A percentile compares a stretch with the other conserved stretches of the same genome.
Evolutionary conservation across 2,329 filamentous ascomycete genomes (phyloP).

Genomic region (Aspergillaceae sp.): DNA sequence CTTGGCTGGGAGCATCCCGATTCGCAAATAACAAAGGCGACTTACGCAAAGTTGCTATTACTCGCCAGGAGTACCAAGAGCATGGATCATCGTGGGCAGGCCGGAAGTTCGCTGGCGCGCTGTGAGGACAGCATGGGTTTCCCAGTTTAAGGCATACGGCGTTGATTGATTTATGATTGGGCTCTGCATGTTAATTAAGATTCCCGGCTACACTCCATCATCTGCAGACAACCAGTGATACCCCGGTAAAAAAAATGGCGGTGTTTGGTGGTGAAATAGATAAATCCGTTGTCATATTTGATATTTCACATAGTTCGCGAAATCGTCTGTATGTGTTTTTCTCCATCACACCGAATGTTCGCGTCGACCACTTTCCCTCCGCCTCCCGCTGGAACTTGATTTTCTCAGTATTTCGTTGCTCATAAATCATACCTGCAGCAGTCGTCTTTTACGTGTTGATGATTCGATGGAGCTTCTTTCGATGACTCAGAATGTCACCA

Average conservation of each 20-base stretch:
- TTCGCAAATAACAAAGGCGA: constrained; percentile 60
- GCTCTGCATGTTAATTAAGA: not conserved
- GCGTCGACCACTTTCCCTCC: too few relatives aligned
- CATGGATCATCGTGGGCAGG: constrained; percentile 67
- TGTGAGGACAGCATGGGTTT: constrained; percentile 6
- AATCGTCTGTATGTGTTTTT: not conserved
- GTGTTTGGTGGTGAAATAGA: too few relatives aligned
- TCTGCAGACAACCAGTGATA: not conserved
- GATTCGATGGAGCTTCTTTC: too few relatives aligned
- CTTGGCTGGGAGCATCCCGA: constrained; percentile 76
- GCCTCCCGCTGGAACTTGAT: too few relatives aligned
- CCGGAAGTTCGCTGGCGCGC: constrained; percentile 54
- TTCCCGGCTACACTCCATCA: too few relatives aligned
- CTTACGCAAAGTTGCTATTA: constrained; percentile 62
- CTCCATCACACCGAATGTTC: too few relatives aligned
- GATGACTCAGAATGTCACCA: too few relatives aligned
- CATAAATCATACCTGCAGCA: too few relatives aligned
- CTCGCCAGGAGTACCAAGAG: constrained; percentile 84
- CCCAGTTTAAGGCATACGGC: not conserved
- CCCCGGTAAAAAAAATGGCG: not conserved
- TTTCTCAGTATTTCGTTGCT: too few relatives aligned
- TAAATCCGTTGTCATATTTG: too few relatives aligned
- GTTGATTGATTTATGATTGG: not conserved
- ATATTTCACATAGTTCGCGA: not conserved
- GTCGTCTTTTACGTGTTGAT: too few relatives aligned